Base-by-base conservation (phyloP, 2,329 filamentous ascomycete genomes). In the Sporothrix brunneoviolacea region DNA sequence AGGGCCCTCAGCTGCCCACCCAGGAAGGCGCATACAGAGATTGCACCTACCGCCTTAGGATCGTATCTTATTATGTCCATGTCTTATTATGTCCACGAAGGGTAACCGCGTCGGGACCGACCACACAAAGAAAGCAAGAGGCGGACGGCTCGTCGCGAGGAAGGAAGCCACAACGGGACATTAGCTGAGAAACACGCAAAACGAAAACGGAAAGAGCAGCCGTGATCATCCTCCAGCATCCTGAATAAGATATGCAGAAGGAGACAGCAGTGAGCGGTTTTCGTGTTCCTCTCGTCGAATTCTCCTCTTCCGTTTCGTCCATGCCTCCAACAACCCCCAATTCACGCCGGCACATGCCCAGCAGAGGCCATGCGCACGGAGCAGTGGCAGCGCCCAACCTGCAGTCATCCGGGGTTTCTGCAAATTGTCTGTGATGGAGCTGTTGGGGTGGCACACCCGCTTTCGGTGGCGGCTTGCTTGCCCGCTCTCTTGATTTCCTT, bases 1-100 rank as follows among this genome's bases (percentile, higher is more conserved):
- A n/a, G n/a, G n/a, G n/a, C n/a, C n/a, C n/a, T n/a, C n/a, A n/a
- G n/a, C n/a, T n/a, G n/a, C n/a, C n/a, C n/a, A n/a, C n/a, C n/a
- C n/a, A n/a, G n/a, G 15, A 21, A 37, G 44, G 44, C 41, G 41
- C 41, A 44, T 37, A 44, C 43, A 46, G 43, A 46, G 33, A 46
- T 46, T 46, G 43, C 43, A n/a, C n/a, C n/a, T n/a, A n/a, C n/a
- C n/a, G n/a, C n/a, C n/a, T n/a, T n/a, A n/a, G n/a, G n/a, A n/a
- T n/a, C n/a, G n/a, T n/a, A n/a, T n/a, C n/a, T n/a, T n/a, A n/a
- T n/a, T n/a, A n/a, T n/a, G n/a, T n/a, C n/a, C n/a, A n/a, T n/a
- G n/a, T n/a, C n/a, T n/a, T n/a, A n/a, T n/a, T n/a, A n/a, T n/a
- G n/a, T n/a, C n/a, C n/a, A n/a, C n/a, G n/a, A n/a, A n/a, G n/a